Percentiles rank a stretch among this genome's conserved stretches.
phyloP scores from a whole-genome alignment of 257 asterid species.

The Buddleja alternifolia region DNA sequence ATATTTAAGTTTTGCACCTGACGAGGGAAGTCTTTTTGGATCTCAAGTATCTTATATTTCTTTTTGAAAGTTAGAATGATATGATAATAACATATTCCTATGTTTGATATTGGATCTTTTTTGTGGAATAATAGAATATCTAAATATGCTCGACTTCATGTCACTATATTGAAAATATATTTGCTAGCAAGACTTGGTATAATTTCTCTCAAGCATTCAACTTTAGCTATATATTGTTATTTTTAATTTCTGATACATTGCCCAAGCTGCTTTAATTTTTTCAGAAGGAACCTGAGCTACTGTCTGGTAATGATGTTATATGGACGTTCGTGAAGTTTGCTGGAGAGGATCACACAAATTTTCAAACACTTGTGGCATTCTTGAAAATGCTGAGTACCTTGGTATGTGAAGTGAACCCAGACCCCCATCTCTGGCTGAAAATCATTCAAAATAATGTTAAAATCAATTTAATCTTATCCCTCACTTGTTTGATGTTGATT shows the following conservation, averaged over 20 bases:
- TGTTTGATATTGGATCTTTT: not conserved
- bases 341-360: slow-evolving; percentile 94
- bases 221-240: not conserved
- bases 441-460: not conserved
- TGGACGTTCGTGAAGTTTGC: slow-evolving; percentile 98
- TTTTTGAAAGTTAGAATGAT: not conserved
- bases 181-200: not conserved
- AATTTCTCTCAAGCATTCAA: slow-evolving; percentile 1
- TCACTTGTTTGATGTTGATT: slow-evolving; percentile 38
- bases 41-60: not conserved
- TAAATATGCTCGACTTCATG: not conserved
- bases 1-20: not conserved
- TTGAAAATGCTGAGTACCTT: slow-evolving; percentile 85
- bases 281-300: slow-evolving; percentile 91
- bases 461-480: slow-evolving; percentile 13
- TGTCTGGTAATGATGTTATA: slow-evolving; percentile 85
- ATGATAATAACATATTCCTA: not conserved
- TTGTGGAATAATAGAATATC: not conserved
- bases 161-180: not conserved
- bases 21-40: not conserved
- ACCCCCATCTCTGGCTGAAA: not conserved
- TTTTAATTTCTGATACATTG: not conserved
- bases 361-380: slow-evolving; percentile 91
- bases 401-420: slow-evolving; percentile 55
- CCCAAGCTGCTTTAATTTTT: slow-evolving; percentile 31